Percentiles rank a stretch among this genome's conserved stretches.
phyloP scores from a whole-genome alignment of 768 basidiomycete genomes.

The Rhizopogon vesiculosus region DNA sequence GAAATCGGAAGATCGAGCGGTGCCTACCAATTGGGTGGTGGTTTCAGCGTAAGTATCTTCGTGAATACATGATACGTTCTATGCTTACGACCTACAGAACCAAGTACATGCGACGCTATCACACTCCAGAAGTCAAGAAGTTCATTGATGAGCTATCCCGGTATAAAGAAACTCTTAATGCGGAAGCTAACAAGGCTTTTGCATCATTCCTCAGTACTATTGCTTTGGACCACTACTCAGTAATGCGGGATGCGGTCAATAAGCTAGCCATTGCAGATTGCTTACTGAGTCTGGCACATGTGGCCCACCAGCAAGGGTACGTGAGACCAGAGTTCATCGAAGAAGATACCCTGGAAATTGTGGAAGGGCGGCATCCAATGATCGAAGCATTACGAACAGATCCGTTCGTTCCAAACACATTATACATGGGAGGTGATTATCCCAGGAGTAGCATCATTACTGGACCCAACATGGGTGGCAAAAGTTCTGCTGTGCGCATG shows the following conservation, averaged over 20 bases:
- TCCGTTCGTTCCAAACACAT: slow-evolving; percentile 83
- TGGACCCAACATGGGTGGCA: slow-evolving; percentile 85
- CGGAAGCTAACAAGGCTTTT: slow-evolving; percentile 63
- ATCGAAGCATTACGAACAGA: slow-evolving; percentile 72
- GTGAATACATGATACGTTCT: neutral
- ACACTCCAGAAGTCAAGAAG: slow-evolving; percentile 58
- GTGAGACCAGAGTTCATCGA: slow-evolving; percentile 72
- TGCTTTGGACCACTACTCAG: slow-evolving; percentile 56
- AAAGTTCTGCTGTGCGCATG: slow-evolving; percentile 81
- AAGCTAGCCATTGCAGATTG: slow-evolving; percentile 86
- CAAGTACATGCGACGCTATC: slow-evolving; percentile 66
- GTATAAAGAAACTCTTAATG: slow-evolving; percentile 66
- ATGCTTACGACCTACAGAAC: slow-evolving; percentile 44
- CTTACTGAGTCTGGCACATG: slow-evolving; percentile 75
- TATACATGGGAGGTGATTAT: slow-evolving; percentile 54
- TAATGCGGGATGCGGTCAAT: slow-evolving; percentile 71
- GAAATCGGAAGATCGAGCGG: slow-evolving; percentile 42
- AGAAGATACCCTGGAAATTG: slow-evolving; percentile 64
- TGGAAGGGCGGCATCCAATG: slow-evolving; percentile 91
- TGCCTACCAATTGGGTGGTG: slow-evolving; percentile 55
- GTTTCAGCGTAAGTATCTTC: slow-evolving; percentile 51
- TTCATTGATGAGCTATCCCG: slow-evolving; percentile 72
- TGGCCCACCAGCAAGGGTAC: slow-evolving; percentile 74
- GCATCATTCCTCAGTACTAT: slow-evolving; percentile 68
- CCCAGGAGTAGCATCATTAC: slow-evolving; percentile 69